Evolutionary conservation across 2,329 filamentous ascomycete genomes (phyloP).

Genomic region (Penicillium griseofulvum): DNA sequence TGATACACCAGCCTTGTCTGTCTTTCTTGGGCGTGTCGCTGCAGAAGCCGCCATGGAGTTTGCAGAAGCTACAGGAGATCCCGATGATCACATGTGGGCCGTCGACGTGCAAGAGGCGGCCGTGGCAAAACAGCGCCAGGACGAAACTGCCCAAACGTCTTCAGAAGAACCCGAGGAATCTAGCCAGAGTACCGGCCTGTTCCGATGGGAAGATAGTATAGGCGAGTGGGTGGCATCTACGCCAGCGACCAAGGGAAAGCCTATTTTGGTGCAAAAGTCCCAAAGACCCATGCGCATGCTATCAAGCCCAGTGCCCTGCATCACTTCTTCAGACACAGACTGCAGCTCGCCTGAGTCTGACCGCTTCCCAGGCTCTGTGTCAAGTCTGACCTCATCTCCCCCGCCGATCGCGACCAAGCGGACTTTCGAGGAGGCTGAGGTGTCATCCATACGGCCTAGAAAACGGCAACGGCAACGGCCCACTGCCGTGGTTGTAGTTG

Average conservation of each 20-base stretch:
- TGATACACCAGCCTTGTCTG: conserved; percentile 22
- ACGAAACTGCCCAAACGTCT: conserved; percentile 9
- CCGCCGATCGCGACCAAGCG: conserved; percentile 27
- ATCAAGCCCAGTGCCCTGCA: conserved; percentile 13
- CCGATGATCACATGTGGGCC: conserved; percentile 41
- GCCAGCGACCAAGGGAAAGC: conserved; percentile 35
- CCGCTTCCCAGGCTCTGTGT: conserved; percentile 18
- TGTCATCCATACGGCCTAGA: conserved; percentile 15
- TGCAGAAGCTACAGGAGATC: conserved; percentile 38
- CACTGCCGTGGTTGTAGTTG: conserved; percentile 15
- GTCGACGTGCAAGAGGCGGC: conserved; percentile 38
- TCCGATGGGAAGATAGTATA: conserved; percentile 58
- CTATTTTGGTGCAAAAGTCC: not conserved
- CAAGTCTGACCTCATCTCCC: conserved; percentile 33
- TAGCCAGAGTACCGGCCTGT: conserved; percentile 23
- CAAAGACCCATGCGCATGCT: conserved; percentile 2
- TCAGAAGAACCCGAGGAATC: conserved; percentile 14
- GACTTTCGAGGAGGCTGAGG: conserved; percentile 10
- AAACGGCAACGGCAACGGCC: conserved; percentile 27
- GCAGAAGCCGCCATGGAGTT: conserved; percentile 43
- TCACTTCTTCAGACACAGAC: conserved; percentile 26
- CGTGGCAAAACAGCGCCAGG: conserved; percentile 18
- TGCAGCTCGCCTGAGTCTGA: conserved; percentile 24
- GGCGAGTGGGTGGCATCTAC: conserved; percentile 56
- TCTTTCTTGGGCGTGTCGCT: conserved; percentile 35